Evolutionary conservation across 371 early-diverging fungal species (phyloP).

Genomic region (Mortierella sp.): DNA sequence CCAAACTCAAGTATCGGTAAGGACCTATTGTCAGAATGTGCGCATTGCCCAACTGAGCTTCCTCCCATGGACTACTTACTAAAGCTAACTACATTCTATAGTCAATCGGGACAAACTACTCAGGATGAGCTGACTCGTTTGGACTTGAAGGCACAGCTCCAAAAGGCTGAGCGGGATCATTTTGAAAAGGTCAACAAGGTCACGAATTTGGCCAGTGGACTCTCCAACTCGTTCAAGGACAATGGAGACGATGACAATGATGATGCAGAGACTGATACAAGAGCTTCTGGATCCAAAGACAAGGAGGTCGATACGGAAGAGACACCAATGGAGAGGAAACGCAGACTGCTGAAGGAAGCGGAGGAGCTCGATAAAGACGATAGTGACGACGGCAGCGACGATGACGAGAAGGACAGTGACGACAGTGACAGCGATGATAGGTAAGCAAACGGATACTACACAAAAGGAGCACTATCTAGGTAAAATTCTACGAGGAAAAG

Average conservation of each 20-base stretch:
- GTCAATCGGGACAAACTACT: conserved; percentile 86
- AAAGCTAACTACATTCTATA: conserved; percentile 29
- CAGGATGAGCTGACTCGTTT: conserved; percentile 71
- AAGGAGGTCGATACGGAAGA: conserved; percentile 31
- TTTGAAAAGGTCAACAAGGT: conserved; percentile 59
- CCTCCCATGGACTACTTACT: background rate
- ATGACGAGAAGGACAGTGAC: conserved; percentile 40
- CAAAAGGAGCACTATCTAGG: no score
- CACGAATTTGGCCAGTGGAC: conserved; percentile 26
- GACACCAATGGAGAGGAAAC: conserved; percentile 56
- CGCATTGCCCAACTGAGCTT: no score
- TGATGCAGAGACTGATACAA: conserved; percentile 33
- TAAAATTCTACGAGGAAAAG: background rate
- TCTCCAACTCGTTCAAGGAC: conserved; percentile 38
- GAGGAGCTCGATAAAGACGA: conserved; percentile 72
- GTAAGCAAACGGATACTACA: conserved; percentile 18
- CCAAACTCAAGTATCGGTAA: conserved; percentile 87
- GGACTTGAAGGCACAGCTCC: conserved; percentile 74
- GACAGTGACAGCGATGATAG: conserved; percentile 36
- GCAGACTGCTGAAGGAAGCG: conserved; percentile 45
- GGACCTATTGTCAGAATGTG: background rate
- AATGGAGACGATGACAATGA: conserved; percentile 43
- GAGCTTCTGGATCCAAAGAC: conserved; percentile 1
- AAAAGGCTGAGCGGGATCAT: conserved; percentile 75
- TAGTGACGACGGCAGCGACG: conserved; percentile 65